Base-by-base conservation (phyloP, 495 filamentous ascomycete genomes). In the Evansstolkia leycettana region DNA sequence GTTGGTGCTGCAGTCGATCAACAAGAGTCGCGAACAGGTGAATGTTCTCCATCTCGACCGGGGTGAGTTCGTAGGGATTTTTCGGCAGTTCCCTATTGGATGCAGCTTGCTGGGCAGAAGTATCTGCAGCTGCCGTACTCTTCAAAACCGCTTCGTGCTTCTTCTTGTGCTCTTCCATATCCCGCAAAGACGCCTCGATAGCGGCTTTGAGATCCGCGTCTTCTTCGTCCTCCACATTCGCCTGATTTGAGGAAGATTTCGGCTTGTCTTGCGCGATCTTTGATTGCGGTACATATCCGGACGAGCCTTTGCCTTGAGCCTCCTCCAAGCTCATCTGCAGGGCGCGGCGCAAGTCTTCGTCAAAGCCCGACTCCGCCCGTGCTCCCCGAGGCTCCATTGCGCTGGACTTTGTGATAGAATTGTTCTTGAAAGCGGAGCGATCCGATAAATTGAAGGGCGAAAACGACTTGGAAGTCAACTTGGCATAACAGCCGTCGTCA, bases 111-210 rank as follows among this genome's bases (percentile, higher is more conserved):
- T 27, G 48, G 7, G 48, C 30, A 6, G 48, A 28, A 15, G 52
- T 36, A 28, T 67, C 56, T 2, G 62, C 47, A 12, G 70, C 60
- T 3, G 64, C 51, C 11, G 66, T 60, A 42, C 82, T 78, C 45
- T 90, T 90, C 47, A 94, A 60, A 15, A 73, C 73, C 17, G 79
- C 78, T 7, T 85, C 78, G 59, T 94, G 81, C 40, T 75, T 78
- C 55, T 90, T 84, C 59, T 96, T 96, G 46, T 98, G 92, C 52
- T 93, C 79, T 60, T 98, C 90, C 89, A 96, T 95, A 52, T 98
- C 90, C 30, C 81, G 79, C 30, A 98, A 56, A n/a, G 89, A 95
- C 16, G 92, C 90, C 23, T 87, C 89, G 51, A 98, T 96, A 9
- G 90, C 90, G 25, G 90, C 88, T 51, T 92, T 92, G 25, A 98